Conservation (phyloP, 108 stramenopile species). For the Conticribra weissflogii region DNA sequence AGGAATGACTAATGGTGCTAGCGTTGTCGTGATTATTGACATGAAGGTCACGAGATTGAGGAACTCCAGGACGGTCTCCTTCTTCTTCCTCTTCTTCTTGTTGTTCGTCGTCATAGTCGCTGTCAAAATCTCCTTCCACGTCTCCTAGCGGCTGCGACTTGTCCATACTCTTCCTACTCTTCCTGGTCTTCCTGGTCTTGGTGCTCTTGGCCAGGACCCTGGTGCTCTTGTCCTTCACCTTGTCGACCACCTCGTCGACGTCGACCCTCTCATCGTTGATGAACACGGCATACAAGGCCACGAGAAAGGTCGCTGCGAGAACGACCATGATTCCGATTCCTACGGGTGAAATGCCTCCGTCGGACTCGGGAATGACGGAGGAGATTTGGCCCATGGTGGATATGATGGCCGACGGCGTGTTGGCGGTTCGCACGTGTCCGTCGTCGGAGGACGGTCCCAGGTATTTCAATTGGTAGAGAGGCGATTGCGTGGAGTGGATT, state of each 20-base stretch:
- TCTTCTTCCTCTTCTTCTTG: slow-evolving; percentile 29
- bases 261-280: slow-evolving; percentile 1
- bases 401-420: slow-evolving; percentile 16
- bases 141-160: not conserved
- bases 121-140: slow-evolving; percentile 7
- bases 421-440: not conserved
- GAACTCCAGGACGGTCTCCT: slow-evolving; percentile 12
- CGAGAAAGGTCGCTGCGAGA: slow-evolving; percentile 22
- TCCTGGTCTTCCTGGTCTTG: not conserved
- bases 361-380: slow-evolving; percentile 3
- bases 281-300: slow-evolving; percentile 14
- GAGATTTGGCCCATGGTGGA: not conserved
- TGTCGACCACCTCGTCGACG: slow-evolving; percentile 6
- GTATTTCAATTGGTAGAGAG: slow-evolving; percentile 3
- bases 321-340: slow-evolving; percentile 28
- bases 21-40: too few relatives aligned
- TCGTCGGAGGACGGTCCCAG: not conserved
- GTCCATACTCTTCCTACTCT: slow-evolving; percentile 2
- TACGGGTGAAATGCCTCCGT: slow-evolving; percentile 12
- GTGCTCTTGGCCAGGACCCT: slow-evolving; percentile 7
- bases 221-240: slow-evolving; percentile 14
- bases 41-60: not conserved
- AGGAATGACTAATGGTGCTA: too few relatives aligned
- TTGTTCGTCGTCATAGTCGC: slow-evolving; percentile 7
- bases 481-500: not conserved